Percentiles rank a stretch among this genome's conserved stretches.
These are phyloP conservation scores for Melampsora occidentalis DNA, from an alignment of 1,284 basidiomycete genomes.

Conservation along the genomic window DNA sequence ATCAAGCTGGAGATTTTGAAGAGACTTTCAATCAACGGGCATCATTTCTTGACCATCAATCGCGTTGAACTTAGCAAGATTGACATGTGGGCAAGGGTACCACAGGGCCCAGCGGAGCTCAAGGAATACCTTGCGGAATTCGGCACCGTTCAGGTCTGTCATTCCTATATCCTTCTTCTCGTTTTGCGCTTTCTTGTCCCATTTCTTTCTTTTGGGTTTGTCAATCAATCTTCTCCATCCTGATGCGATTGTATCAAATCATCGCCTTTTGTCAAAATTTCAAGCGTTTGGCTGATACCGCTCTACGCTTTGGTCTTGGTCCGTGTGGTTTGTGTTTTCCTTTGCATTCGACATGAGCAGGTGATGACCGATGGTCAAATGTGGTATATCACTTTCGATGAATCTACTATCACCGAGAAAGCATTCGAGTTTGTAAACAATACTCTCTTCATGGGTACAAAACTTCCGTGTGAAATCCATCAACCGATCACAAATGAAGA, in stretches of 20 bases:
- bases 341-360: constrained; percentile 9
- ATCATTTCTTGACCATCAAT: constrained; percentile 37
- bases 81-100: constrained; percentile 12
- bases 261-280: background rate
- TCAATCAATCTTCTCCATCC: constrained; percentile 6
- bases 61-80: constrained; percentile 21
- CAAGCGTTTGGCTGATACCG: constrained; percentile 10
- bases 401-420: constrained; percentile 23
- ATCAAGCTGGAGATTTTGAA: constrained; percentile 40
- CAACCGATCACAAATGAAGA: constrained; percentile 23
- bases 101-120: constrained; percentile 25
- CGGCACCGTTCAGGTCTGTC: constrained; percentile 29
- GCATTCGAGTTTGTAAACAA: constrained; percentile 20
- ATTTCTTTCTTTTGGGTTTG: background rate
- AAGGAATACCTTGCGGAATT: constrained; percentile 38
- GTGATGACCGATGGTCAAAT: constrained; percentile 42
- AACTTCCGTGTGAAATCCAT: constrained; percentile 31
- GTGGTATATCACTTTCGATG: constrained; percentile 41
- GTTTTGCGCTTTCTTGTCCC: background rate
- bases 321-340: background rate
- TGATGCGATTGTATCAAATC: constrained; percentile 2
- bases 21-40: constrained; percentile 20
- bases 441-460: constrained; percentile 14
- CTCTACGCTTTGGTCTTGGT: constrained; percentile 7
- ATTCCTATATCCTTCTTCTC: background rate